These are phyloP conservation scores for Fusarium ambrosium DNA, from an alignment of 2,329 filamentous ascomycete species.

Conservation along the genomic window DNA sequence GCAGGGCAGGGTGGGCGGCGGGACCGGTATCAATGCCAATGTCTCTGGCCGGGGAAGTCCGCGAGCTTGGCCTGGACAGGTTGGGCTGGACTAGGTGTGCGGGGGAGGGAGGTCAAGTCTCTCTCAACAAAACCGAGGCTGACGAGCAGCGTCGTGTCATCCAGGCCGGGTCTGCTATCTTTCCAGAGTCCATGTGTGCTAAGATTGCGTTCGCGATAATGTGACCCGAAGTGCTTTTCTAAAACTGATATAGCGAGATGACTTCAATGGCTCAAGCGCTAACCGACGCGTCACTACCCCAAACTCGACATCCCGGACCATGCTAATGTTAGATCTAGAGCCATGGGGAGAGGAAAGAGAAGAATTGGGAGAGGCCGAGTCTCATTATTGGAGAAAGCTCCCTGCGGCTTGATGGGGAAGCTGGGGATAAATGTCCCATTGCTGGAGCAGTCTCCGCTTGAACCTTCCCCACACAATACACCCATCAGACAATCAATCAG, in stretches of 20 bases:
- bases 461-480: constrained; percentile 12
- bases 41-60: constrained; percentile 6
- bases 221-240: background rate
- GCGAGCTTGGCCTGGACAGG: background rate
- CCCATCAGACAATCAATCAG: background rate
- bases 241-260: background rate
- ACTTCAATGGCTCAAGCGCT: background rate
- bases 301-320: constrained; percentile 3
- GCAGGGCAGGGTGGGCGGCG: background rate
- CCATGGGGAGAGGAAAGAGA: background rate
- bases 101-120: background rate
- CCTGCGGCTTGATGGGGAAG: background rate
- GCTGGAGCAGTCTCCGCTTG: constrained; percentile 5
- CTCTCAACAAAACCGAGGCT: constrained; percentile 6
- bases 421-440: constrained; percentile 7
- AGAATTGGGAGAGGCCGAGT: background rate
- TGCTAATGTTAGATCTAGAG: background rate
- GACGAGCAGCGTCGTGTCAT: background rate
- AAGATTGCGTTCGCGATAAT: constrained; percentile 10
- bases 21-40: background rate
- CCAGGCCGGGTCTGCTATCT: background rate
- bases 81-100: background rate
- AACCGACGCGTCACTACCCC: background rate
- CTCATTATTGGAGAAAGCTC: constrained; percentile 2
- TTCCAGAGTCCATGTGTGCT: background rate